Evolutionary conservation across 2,329 filamentous ascomycete genomes (phyloP).

Genomic region (Didymellaceae sp.): DNA sequence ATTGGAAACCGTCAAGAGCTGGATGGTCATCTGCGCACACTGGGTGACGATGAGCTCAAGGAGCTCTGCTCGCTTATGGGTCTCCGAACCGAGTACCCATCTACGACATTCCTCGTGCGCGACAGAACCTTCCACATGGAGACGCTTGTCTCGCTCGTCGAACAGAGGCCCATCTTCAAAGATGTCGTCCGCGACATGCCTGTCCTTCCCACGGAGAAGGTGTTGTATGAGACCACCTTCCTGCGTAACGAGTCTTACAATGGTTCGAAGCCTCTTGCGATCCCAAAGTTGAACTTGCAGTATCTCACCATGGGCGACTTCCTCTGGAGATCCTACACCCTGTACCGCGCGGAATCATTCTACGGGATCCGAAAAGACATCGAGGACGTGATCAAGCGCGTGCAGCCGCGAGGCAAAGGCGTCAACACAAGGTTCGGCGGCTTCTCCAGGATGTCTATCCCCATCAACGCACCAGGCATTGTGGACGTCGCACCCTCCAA

Average conservation of each 20-base stretch:
- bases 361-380: slow-evolving; percentile 93
- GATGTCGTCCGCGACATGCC: slow-evolving; percentile 74
- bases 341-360: slow-evolving; percentile 90
- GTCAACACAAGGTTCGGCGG: slow-evolving; percentile 75
- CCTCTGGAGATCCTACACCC: slow-evolving; percentile 88
- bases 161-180: slow-evolving; percentile 81
- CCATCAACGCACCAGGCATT: slow-evolving; percentile 84
- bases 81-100: slow-evolving; percentile 83
- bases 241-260: slow-evolving; percentile 86
- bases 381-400: slow-evolving; percentile 77
- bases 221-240: slow-evolving; percentile 79
- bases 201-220: slow-evolving; percentile 82
- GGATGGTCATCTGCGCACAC: slow-evolving; percentile 71
- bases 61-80: slow-evolving; percentile 73
- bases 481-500: slow-evolving; percentile 82
- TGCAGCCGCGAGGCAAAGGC: slow-evolving; percentile 75
- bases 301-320: slow-evolving; percentile 96
- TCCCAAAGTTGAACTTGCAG: slow-evolving; percentile 94
- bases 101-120: slow-evolving; percentile 67
- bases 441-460: slow-evolving; percentile 89
- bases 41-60: slow-evolving; percentile 77
- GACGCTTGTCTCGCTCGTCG: slow-evolving; percentile 75
- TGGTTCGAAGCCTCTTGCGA: slow-evolving; percentile 82
- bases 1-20: slow-evolving; percentile 83
- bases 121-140: slow-evolving; percentile 73